Percentiles rank a stretch among this genome's conserved stretches.
These are phyloP conservation scores for Neltuma alba DNA, from an alignment of 306 rosid species.

Conservation along the genomic window DNA sequence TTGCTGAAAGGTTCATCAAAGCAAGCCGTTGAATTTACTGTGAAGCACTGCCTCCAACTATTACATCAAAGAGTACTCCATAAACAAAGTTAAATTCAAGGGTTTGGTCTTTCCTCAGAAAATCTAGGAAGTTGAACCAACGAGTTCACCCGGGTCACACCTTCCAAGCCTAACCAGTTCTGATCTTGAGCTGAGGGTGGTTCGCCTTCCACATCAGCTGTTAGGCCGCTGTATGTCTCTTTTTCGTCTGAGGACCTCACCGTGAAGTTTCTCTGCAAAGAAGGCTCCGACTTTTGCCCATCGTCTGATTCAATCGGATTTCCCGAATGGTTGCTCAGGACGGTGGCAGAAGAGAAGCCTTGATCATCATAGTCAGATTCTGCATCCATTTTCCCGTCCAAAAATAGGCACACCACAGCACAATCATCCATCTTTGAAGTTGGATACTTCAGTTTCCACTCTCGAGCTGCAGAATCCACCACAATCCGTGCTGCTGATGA, in stretches of 20 bases:
- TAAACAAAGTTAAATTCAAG: slow-evolving; percentile 39
- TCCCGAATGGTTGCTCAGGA: slow-evolving; percentile 68
- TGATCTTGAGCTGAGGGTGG: slow-evolving; percentile 59
- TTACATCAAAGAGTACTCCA: slow-evolving; percentile 35
- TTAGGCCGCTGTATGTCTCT: slow-evolving; percentile 43
- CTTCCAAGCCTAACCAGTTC: slow-evolving; percentile 88
- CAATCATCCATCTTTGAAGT: slow-evolving; percentile 98
- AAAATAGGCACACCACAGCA: slow-evolving; percentile 86
- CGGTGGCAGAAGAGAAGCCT: slow-evolving; percentile 76
- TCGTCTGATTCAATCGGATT: slow-evolving; percentile 78
- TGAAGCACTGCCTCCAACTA: slow-evolving; percentile 26
- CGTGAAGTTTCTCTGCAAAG: slow-evolving; percentile 72
- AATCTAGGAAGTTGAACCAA: slow-evolving; percentile 98
- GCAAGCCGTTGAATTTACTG: slow-evolving; percentile 37
- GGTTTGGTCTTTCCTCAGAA: slow-evolving; percentile 64
- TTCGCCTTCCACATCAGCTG: slow-evolving; percentile 52
- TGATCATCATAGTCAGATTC: slow-evolving; percentile 92
- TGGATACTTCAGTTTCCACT: slow-evolving; percentile 90
- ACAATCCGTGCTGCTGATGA: slow-evolving; percentile 74
- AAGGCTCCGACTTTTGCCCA: slow-evolving; percentile 78
- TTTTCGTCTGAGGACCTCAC: slow-evolving; percentile 71
- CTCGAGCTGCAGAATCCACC: slow-evolving; percentile 88
- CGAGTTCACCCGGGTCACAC: slow-evolving; percentile 97
- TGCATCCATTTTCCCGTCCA: slow-evolving; percentile 88
- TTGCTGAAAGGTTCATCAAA: neutral